These are phyloP conservation scores for Coniochaeta sp. DNA, from an alignment of 2,329 filamentous ascomycete species.

Conservation along the genomic window DNA sequence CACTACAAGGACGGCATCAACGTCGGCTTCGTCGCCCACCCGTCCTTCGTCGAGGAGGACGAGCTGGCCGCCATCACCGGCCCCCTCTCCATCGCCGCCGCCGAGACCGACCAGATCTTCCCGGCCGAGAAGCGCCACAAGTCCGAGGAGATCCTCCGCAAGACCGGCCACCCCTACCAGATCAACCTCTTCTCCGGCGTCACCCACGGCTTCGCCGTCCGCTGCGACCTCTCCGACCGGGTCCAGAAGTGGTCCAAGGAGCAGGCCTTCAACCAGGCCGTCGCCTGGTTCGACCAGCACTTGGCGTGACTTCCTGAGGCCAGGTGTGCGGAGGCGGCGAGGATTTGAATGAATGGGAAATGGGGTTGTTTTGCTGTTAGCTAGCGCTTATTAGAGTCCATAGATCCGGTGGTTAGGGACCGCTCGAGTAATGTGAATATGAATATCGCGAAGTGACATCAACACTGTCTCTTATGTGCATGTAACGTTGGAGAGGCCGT, in stretches of 20 bases:
- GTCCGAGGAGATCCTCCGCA: conserved; percentile 54
- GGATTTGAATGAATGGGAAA: background rate
- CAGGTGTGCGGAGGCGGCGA: background rate
- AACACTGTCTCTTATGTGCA: background rate
- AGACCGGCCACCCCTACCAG: conserved; percentile 58
- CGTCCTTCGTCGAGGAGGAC: conserved; percentile 62
- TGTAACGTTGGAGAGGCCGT: background rate
- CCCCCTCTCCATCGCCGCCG: conserved; percentile 59
- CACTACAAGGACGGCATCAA: conserved; percentile 58
- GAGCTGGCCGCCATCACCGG: conserved; percentile 60
- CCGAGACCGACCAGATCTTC: conserved; percentile 60
- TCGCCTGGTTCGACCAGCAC: conserved; percentile 67
- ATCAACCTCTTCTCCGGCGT: conserved; percentile 68
- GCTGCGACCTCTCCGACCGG: conserved; percentile 52
- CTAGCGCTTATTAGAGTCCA: too few relatives aligned
- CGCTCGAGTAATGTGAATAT: background rate
- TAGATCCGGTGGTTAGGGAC: background rate
- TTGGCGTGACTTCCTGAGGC: conserved; percentile 24
- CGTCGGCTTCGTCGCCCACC: conserved; percentile 68
- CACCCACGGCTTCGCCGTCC: conserved; percentile 67
- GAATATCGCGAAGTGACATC: background rate
- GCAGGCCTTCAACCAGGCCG: conserved; percentile 70
- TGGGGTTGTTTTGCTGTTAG: too few relatives aligned
- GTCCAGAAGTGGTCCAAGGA: conserved; percentile 65
- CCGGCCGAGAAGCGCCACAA: conserved; percentile 54